Evolutionary conservation across 495 filamentous ascomycete species (phyloP).

Genomic region (Trichoderma virens): DNA sequence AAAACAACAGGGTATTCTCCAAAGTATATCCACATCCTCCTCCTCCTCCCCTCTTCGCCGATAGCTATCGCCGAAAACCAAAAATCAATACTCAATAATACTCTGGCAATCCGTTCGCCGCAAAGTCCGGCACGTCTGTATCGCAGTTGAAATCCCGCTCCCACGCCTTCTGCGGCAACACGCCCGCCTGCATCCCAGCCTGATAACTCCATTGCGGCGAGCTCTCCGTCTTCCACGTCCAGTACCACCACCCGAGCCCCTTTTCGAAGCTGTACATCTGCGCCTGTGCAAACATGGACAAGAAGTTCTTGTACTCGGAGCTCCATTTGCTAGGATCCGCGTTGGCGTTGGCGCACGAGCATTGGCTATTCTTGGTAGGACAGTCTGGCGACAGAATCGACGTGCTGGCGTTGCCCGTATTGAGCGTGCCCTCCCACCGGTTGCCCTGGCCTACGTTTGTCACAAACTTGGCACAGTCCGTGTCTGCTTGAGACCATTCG

Average conservation of each 20-base stretch:
- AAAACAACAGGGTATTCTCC: not conserved
- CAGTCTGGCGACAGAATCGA: conserved; percentile 58
- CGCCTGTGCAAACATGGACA: conserved; percentile 84
- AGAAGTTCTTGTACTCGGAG: conserved; percentile 71
- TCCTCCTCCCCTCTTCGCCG: not conserved
- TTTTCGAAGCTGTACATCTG: conserved; percentile 91
- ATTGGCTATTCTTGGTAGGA: conserved; percentile 53
- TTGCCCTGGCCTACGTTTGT: conserved; percentile 86
- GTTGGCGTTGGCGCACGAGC: conserved; percentile 70
- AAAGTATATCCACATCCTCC: not conserved
- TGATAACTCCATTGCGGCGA: conserved; percentile 94
- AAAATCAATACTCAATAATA: conserved; percentile 46
- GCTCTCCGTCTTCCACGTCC: conserved; percentile 63
- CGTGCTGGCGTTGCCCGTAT: conserved; percentile 47
- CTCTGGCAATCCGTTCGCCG: conserved; percentile 47
- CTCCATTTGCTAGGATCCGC: conserved; percentile 61
- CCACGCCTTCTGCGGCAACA: conserved; percentile 73
- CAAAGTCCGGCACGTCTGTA: conserved; percentile 60
- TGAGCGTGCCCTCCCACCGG: conserved; percentile 78
- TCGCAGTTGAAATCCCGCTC: conserved; percentile 69
- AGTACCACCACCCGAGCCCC: conserved; percentile 97
- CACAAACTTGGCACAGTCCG: conserved; percentile 81
- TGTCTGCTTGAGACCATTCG: conserved; percentile 98
- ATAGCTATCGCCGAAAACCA: too few relatives aligned
- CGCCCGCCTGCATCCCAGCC: conserved; percentile 72